Evolutionary conservation across 1,284 basidiomycete genomes (phyloP).

Genomic region (Leccinum fuscescens): DNA sequence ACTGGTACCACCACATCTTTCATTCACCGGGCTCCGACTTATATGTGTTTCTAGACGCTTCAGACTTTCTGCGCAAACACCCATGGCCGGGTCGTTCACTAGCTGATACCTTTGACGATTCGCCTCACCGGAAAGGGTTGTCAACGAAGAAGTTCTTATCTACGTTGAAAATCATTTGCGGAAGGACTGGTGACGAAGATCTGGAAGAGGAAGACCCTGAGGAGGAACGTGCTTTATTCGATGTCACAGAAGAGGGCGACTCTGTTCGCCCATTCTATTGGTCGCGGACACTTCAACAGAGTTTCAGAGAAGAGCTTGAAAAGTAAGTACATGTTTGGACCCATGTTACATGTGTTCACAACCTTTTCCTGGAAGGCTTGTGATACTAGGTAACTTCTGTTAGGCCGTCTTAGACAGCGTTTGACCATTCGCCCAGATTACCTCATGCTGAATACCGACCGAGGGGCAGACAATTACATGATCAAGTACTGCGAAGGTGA

Average conservation of each 20-base stretch:
- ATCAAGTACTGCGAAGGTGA: conserved; percentile 81
- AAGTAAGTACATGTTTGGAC: conserved; percentile 50
- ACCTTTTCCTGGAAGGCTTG: conserved; percentile 51
- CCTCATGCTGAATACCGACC: conserved; percentile 86
- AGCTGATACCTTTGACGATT: conserved; percentile 81
- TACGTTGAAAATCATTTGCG: conserved; percentile 73
- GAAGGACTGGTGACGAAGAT: conserved; percentile 73
- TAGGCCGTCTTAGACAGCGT: not conserved
- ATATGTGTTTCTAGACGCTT: conserved; percentile 58
- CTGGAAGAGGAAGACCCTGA: conserved; percentile 69
- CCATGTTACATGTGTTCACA: conserved; percentile 5
- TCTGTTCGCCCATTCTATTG: conserved; percentile 72
- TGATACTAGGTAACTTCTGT: conserved; percentile 63
- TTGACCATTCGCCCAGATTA: conserved; percentile 53
- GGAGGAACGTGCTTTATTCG: conserved; percentile 63
- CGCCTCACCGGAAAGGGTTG: conserved; percentile 65
- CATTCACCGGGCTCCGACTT: not conserved
- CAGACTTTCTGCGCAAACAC: conserved; percentile 81
- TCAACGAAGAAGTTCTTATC: conserved; percentile 63
- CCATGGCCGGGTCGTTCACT: conserved; percentile 87
- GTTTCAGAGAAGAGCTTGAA: conserved; percentile 84
- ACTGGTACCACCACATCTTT: conserved; percentile 48
- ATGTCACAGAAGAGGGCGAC: conserved; percentile 56
- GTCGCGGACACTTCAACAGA: conserved; percentile 72
- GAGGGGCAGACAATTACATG: conserved; percentile 86